Evolutionary conservation across 1,284 basidiomycete species (phyloP), one percentile per base, ranked within the genome.

Genomic region (Rhodotorula sp.): DNA sequence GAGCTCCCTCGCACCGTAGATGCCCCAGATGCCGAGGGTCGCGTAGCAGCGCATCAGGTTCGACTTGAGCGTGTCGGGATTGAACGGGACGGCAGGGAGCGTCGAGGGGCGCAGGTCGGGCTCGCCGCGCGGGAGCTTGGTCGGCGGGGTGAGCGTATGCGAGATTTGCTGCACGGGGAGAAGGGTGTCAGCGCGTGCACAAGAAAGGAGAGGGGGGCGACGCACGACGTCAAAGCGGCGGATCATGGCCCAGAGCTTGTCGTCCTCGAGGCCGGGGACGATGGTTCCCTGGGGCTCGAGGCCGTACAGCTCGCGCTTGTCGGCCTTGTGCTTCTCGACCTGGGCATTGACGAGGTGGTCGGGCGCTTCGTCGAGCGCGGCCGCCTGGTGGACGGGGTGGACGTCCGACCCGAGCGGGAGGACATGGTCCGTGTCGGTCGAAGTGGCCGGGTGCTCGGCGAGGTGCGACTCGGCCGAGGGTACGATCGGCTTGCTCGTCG

Each of bases 201-300:
- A 48, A 29, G 41, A 19, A 4, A 41, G 39, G 15, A 50, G 21
- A 17, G 15, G 29, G 44, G n/a, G 27, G 21, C 9, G 29, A 17
- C 58, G 58, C 53, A 83, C 83, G 59, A 72, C 72, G 70, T 84
- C 81, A 69, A 84, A 84, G 12, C 80, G 60, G n/a, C 83, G 74
- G 21, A 83, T 71, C 77, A 83, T 78, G 0, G 81, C 78, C 77
- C 78, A 84, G 8, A 84, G 74, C 55, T 80, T 74, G 70, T 83
- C 82, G 76, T 84, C 83, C 73, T 83, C 83, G 21, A 83, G 65
- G 1, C 83, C 83, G 34, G 72, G 67, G 0, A 84, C 79, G 37
- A 83, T 73, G 0, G 82, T 83, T 7, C 83, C 82, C 50, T 77
- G 54, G 0, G 80, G 80, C 44, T 77, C 75, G 44, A 81, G 75